Base-by-base conservation (phyloP, 129 eudicot species). In the Flaveria sonorensis region DNA sequence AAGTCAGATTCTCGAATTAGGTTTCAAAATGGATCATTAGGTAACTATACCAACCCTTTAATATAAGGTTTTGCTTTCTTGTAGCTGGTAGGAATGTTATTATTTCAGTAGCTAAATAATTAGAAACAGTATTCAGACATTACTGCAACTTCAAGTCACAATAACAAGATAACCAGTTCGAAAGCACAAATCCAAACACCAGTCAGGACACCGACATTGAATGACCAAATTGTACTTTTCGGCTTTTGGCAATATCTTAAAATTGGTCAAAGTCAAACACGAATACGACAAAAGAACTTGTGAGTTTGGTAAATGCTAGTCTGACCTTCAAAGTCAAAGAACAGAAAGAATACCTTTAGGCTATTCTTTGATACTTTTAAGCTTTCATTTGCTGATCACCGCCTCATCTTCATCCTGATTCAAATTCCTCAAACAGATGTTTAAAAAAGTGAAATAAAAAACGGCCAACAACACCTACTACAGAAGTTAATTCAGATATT, bases 341-440 rank as follows among this genome's bases (percentile, higher is more conserved):
- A 30, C 12, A 32, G 40, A 77, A 68, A 66, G 18, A 52, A 10
- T 73, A 80, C 84, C 80, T 81, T 73, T 81, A 47, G 64, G 78
- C 65, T 67, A 39, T 45, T 74, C 19, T 66, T 74, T 67, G 47
- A 45, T 30, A 46, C 4, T n/a, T 40, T 43, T 21, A 32, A 43
- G 76, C 75, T 67, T 62, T 73, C 74, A 52, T 65, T 73, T 65
- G 69, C 61, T 4, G 78, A 73, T 73, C 79, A 80, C 75, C 68
- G 23, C 2, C 70, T 80, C 70, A 73, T 56, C 66, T 81, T 59
- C 68, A 81, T 81, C 75, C 71, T 45, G 64, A 74, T 46, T 68
- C 79, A 67, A 68, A 81, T 67, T 79, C 73, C 59, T 36, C 63
- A 42, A 19, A 30, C 68, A 62, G 6, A 43, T 6, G 6, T 63